These are phyloP conservation scores for Babesia gibsoni DNA, from an alignment of 169 alveolate genomes.

Conservation along the genomic window DNA sequence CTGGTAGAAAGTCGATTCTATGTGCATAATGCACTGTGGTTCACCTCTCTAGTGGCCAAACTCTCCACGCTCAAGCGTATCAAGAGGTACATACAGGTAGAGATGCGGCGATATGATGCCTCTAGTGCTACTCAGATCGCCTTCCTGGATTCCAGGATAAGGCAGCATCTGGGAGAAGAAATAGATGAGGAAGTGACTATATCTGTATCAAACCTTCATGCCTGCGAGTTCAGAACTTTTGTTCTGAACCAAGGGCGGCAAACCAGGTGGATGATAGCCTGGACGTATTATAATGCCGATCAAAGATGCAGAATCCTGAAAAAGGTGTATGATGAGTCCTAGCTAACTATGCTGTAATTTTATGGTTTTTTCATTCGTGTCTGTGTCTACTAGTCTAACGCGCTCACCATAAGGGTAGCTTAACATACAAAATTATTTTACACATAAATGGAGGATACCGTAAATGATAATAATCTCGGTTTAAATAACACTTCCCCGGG, in stretches of 20 bases:
- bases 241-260: constrained; percentile 63
- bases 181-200: not conserved
- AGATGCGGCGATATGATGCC: constrained; percentile 65
- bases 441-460: not conserved
- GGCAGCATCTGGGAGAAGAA: not conserved
- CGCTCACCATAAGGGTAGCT: no score
- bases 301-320: constrained; percentile 53
- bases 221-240: constrained; percentile 70
- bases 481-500: not conserved
- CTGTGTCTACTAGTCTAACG: no score
- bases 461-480: not conserved
- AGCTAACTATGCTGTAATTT: no score
- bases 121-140: constrained; percentile 48
- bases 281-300: constrained; percentile 70
- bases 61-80: constrained; percentile 66
- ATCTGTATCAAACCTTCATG: constrained; percentile 38
- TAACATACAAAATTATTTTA: no score
- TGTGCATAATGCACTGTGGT: constrained; percentile 71
- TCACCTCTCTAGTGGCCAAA: constrained; percentile 70
- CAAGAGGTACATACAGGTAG: constrained; percentile 63
- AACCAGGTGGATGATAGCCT: constrained; percentile 73
- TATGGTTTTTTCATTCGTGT: no score
- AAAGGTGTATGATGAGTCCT: not conserved
- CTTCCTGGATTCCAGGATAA: constrained; percentile 48
- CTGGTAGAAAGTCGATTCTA: constrained; percentile 64